Evolutionary conservation across 345 rosid species (phyloP).

Genomic region (Brassica juncea): DNA sequence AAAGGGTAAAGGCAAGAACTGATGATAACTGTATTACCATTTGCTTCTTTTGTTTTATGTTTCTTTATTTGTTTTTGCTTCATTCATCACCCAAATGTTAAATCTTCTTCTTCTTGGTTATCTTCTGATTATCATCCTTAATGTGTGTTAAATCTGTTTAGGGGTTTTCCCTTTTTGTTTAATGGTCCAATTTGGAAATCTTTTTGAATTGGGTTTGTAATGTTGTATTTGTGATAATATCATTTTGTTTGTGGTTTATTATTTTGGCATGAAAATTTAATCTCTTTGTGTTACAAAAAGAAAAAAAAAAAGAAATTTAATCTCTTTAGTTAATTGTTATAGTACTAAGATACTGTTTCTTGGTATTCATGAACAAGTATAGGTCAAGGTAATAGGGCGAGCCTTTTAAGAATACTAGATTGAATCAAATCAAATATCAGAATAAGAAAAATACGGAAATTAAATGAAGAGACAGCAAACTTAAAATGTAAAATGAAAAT

Average conservation of each 20-base stretch:
- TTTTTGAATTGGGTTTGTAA: conserved; percentile 24
- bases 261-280: neutral
- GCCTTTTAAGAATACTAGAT: conserved; percentile 38
- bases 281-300: too few relatives aligned
- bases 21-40: conserved; percentile 20
- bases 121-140: neutral
- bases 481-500: neutral
- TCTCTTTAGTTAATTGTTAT: conserved; percentile 7
- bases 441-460: conserved; percentile 8
- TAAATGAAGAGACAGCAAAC: conserved; percentile 4
- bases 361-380: conserved; percentile 50
- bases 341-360: conserved; percentile 41
- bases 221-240: conserved; percentile 36
- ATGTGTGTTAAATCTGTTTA: conserved; percentile 25
- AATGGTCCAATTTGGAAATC: conserved; percentile 2
- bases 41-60: conserved; percentile 14
- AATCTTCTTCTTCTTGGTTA: neutral
- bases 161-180: neutral
- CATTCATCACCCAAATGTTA: conserved; percentile 13
- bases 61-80: conserved; percentile 7
- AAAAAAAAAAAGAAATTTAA: too few relatives aligned
- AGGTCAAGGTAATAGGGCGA: conserved; percentile 45
- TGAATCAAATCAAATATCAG: conserved; percentile 36
- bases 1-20: conserved; percentile 85
- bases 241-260: conserved; percentile 37